Percentiles rank a stretch among this genome's conserved stretches.
Conservation (phyloP, 2,329 filamentous ascomycete genomes). For the Myriosclerotinia curreyana region DNA sequence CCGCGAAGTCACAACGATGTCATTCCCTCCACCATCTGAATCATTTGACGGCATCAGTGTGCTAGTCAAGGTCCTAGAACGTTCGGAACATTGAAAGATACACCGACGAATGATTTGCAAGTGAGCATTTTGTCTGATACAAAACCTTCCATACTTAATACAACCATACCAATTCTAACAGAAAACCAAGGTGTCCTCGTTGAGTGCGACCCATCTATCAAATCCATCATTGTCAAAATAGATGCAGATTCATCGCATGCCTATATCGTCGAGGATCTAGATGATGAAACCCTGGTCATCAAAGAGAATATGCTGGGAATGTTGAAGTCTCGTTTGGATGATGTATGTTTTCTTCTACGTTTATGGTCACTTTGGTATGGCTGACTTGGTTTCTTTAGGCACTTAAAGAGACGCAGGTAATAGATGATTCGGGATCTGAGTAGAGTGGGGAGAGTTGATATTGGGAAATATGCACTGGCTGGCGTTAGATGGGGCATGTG, state of each 20-base stretch:
- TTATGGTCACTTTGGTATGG: neutral
- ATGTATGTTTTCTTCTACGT: constrained; percentile 47
- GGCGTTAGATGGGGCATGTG: neutral
- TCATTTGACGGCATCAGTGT: neutral
- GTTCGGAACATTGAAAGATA: neutral
- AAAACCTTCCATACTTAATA: too few species aligned
- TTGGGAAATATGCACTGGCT: neutral
- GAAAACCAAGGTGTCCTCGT: constrained; percentile 61
- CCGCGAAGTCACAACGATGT: neutral
- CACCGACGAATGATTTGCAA: neutral
- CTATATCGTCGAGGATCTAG: constrained; percentile 76
- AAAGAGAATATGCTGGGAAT: constrained; percentile 69
- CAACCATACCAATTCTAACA: neutral
- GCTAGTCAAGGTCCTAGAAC: neutral
- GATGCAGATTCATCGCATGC: constrained; percentile 63
- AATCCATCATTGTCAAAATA: constrained; percentile 77
- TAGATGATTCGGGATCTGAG: constrained; percentile 23
- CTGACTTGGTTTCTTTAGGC: constrained; percentile 28
- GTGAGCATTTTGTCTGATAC: neutral
- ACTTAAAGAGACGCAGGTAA: constrained; percentile 38
- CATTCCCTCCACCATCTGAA: neutral
- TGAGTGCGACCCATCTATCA: constrained; percentile 83
- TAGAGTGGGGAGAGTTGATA: neutral
- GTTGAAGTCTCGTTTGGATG: constrained; percentile 66
- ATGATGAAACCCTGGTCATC: constrained; percentile 71